These are phyloP conservation scores for Bremia lactucae DNA, from an alignment of 352 stramenopile genomes.

Conservation along the genomic window DNA sequence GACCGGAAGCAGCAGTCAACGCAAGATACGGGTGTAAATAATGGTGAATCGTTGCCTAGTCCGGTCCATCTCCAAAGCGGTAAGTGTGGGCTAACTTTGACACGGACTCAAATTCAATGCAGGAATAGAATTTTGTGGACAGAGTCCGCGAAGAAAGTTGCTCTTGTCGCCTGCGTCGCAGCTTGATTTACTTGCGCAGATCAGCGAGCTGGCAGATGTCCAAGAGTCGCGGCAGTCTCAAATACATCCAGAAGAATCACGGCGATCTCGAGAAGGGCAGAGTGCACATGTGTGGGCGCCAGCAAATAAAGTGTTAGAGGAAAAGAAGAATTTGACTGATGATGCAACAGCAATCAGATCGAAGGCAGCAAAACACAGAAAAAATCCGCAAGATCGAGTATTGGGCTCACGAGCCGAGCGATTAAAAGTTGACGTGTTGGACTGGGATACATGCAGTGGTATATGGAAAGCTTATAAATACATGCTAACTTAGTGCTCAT, in stretches of 20 bases:
- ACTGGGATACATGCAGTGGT: constrained; percentile 66
- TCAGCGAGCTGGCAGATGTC: constrained; percentile 53
- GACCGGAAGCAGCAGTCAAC: neutral
- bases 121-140: neutral
- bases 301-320: neutral
- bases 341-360: neutral
- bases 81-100: too few relatives aligned
- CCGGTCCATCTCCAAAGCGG: neutral
- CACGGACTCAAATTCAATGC: neutral
- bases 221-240: constrained; percentile 7
- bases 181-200: constrained; percentile 62
- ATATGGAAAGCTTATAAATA: neutral
- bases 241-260: neutral
- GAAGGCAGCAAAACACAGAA: constrained; percentile 14
- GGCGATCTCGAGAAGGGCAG: constrained; percentile 1
- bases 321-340: neutral
- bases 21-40: too few relatives aligned
- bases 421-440: constrained; percentile 36
- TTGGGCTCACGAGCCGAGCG: constrained; percentile 11
- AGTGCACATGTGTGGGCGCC: constrained; percentile 20
- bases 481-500: constrained; percentile 1
- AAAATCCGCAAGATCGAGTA: constrained; percentile 3
- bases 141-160: constrained; percentile 12
- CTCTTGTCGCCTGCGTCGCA: constrained; percentile 57
- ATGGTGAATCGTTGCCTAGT: too few relatives aligned